Percentiles rank a stretch among this genome's conserved stretches.
Evolutionary conservation across 2,329 filamentous ascomycete genomes (phyloP).

Genomic region (Phialophora expanda): DNA sequence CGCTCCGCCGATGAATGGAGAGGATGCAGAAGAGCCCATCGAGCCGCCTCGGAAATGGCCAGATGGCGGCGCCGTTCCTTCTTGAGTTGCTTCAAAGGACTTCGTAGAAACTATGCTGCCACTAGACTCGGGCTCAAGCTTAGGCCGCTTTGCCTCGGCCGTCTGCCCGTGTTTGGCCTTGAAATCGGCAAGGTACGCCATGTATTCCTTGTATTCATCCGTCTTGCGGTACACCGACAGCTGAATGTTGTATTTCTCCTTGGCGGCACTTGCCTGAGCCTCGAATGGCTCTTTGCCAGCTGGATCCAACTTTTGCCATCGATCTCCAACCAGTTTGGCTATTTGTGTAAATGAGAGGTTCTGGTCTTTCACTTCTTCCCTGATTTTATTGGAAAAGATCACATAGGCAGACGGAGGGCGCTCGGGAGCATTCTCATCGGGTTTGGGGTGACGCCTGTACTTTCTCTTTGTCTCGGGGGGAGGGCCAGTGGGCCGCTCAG

Average conservation of each 20-base stretch:
- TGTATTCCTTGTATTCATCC: slow-evolving; percentile 69
- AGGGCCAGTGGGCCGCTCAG: slow-evolving; percentile 24
- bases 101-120: slow-evolving; percentile 37
- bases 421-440: slow-evolving; percentile 80
- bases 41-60: slow-evolving; percentile 36
- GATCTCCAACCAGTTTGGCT: slow-evolving; percentile 79
- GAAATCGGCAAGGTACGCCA: slow-evolving; percentile 76
- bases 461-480: slow-evolving; percentile 39
- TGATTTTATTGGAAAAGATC: slow-evolving; percentile 77
- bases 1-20: slow-evolving; percentile 28
- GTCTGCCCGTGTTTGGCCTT: slow-evolving; percentile 68
- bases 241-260: slow-evolving; percentile 77
- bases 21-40: slow-evolving; percentile 34
- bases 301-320: slow-evolving; percentile 74
- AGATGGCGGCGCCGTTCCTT: slow-evolving; percentile 17
- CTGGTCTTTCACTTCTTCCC: slow-evolving; percentile 76
- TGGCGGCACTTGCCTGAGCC: slow-evolving; percentile 71
- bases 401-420: slow-evolving; percentile 82
- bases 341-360: slow-evolving; percentile 83
- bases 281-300: slow-evolving; percentile 75
- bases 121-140: slow-evolving; percentile 48
- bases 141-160: slow-evolving; percentile 52
- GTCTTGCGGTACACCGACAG: slow-evolving; percentile 80
- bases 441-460: slow-evolving; percentile 52
- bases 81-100: slow-evolving; percentile 30